These are phyloP conservation scores for Aeschynomene evenia DNA, from an alignment of 306 rosid genomes.

Conservation along the genomic window DNA sequence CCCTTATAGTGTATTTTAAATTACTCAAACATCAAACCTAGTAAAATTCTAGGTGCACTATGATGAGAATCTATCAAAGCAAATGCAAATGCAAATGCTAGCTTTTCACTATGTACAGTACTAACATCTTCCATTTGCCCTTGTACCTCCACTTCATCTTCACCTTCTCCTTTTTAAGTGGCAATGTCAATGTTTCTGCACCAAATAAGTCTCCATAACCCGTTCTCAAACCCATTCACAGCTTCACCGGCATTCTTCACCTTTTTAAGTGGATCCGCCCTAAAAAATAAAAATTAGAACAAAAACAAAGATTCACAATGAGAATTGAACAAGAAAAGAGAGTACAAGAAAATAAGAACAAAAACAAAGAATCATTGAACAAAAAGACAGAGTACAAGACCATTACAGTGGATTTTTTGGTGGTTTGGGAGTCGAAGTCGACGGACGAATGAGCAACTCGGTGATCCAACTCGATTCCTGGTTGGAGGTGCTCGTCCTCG, in stretches of 20 bases:
- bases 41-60: no score
- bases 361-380: no score
- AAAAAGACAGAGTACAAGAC: no score
- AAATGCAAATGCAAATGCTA: no score
- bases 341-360: not conserved
- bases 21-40: no score
- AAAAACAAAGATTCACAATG: not conserved
- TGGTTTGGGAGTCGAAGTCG: conserved; percentile 3
- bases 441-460: conserved; percentile 51
- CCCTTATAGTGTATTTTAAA: no score
- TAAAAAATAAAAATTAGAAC: conserved; percentile 9
- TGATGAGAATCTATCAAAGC: no score
- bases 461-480: conserved; percentile 56
- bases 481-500: conserved; percentile 57
- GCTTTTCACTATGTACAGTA: no score
- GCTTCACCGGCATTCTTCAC: conserved; percentile 52
- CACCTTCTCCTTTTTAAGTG: not conserved
- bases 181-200: conserved; percentile 69
- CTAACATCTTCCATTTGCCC: not conserved
- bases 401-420: conserved; percentile 44
- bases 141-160: no score
- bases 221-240: conserved; percentile 47
- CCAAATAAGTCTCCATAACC: conserved; percentile 61
- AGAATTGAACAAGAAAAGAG: not conserved
- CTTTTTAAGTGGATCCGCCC: conserved; percentile 31